phyloP scores from a whole-genome alignment of 2,329 filamentous ascomycete genomes.

The Fusarium marasasianum region DNA sequence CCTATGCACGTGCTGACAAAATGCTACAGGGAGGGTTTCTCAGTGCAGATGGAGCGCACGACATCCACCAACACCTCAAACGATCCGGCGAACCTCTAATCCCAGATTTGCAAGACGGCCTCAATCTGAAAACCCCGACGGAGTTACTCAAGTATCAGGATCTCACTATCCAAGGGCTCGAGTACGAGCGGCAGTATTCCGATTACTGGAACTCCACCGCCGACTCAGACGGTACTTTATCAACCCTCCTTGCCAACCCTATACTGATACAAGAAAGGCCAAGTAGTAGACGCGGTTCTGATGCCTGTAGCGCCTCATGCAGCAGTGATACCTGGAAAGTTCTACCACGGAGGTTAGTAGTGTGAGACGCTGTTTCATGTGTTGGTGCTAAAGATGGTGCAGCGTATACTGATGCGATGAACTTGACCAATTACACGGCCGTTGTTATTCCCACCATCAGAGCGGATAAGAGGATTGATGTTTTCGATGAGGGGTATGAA shows the following conservation, averaged over 20 bases:
- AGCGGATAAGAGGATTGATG: constrained; percentile 61
- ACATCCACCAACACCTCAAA: constrained; percentile 57
- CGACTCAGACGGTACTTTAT: constrained; percentile 55
- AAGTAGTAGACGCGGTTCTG: constrained; percentile 65
- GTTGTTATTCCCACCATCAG: constrained; percentile 65
- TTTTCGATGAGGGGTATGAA: constrained; percentile 48
- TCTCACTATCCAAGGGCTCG: constrained; percentile 62
- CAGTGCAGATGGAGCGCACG: constrained; percentile 46
- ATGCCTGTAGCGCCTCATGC: constrained; percentile 60
- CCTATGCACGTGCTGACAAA: neutral
- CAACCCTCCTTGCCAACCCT: neutral
- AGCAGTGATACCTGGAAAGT: constrained; percentile 58
- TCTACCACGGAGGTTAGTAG: constrained; percentile 45
- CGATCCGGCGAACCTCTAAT: constrained; percentile 65
- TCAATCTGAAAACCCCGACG: constrained; percentile 41
- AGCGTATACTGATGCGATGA: constrained; percentile 54
- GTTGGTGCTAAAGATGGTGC: neutral
- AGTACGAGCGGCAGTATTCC: constrained; percentile 66
- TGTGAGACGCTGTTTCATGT: accelerated
- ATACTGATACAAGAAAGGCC: constrained; percentile 39
- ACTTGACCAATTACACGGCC: constrained; percentile 65
- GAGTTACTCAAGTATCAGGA: constrained; percentile 48
- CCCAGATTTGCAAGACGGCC: constrained; percentile 50
- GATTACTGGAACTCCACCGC: constrained; percentile 71
- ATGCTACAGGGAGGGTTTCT: constrained; percentile 39